These are phyloP conservation scores for Clavaria fumosa DNA, from an alignment of 768 basidiomycete species.

Conservation along the genomic window DNA sequence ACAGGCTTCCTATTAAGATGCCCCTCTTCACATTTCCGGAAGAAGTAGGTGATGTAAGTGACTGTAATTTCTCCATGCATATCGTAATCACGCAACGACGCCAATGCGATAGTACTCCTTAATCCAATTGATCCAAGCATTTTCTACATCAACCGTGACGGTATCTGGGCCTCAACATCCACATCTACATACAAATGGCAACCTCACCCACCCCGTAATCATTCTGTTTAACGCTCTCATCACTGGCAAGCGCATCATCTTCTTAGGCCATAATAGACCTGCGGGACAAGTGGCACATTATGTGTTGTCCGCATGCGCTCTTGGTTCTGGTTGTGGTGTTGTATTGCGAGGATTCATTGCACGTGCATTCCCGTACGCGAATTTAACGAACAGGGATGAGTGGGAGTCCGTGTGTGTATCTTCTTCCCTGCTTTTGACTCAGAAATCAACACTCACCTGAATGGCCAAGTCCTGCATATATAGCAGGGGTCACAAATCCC, in stretches of 20 bases:
- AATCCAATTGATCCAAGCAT: slow-evolving; percentile 78
- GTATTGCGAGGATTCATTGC: slow-evolving; percentile 77
- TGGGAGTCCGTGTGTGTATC: slow-evolving; percentile 71
- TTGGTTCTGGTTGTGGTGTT: slow-evolving; percentile 82
- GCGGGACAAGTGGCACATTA: slow-evolving; percentile 84
- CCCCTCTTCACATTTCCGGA: slow-evolving; percentile 82
- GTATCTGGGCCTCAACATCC: slow-evolving; percentile 71
- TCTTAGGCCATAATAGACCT: slow-evolving; percentile 79
- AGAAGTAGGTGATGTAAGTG: slow-evolving; percentile 87
- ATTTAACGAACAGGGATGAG: slow-evolving; percentile 74
- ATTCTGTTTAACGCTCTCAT: slow-evolving; percentile 92
- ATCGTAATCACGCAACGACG: neutral
- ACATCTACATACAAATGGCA: slow-evolving; percentile 86
- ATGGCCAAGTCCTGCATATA: slow-evolving; percentile 67
- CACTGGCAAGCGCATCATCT: slow-evolving; percentile 92
- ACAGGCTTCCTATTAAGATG: slow-evolving; percentile 79
- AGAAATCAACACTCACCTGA: neutral
- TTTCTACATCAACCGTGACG: slow-evolving; percentile 36
- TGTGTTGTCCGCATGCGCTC: slow-evolving; percentile 86
- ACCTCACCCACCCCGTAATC: slow-evolving; percentile 84
- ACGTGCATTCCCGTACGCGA: slow-evolving; percentile 91
- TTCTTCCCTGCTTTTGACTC: slow-evolving; percentile 1
- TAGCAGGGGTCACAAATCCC: slow-evolving; percentile 95
- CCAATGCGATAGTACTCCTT: slow-evolving; percentile 65
- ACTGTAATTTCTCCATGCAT: neutral